A percentile compares a stretch with the other conserved stretches of the same genome.
phyloP scores from a whole-genome alignment of 768 basidiomycete genomes.

The Suillus americanus region DNA sequence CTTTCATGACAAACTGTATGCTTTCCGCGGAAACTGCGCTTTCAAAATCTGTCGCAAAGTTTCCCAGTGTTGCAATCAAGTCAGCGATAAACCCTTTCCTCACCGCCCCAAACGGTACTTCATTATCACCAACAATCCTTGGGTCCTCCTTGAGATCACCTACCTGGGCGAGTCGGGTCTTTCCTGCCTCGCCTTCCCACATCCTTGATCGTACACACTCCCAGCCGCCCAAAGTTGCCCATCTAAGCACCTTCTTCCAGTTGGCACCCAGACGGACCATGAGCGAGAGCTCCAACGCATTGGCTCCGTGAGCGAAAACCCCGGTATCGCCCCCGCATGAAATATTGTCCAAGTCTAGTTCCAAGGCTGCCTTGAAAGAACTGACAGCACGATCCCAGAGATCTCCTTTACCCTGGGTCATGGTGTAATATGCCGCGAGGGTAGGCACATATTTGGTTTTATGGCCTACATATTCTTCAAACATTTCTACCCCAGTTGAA shows the following conservation, averaged over 20 bases:
- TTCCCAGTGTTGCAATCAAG: constrained; percentile 38
- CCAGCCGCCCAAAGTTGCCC: constrained; percentile 63
- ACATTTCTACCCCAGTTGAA: not conserved
- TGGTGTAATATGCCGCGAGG: constrained; percentile 47
- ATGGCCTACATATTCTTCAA: constrained; percentile 24
- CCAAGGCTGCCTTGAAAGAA: constrained; percentile 48
- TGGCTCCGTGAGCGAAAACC: constrained; percentile 59
- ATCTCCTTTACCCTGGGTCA: constrained; percentile 16
- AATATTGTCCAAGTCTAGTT: constrained; percentile 43
- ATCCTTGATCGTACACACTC: constrained; percentile 47
- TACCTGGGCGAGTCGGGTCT: constrained; percentile 25
- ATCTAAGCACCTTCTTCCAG: constrained; percentile 52
- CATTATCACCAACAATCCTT: constrained; percentile 42
- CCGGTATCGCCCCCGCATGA: constrained; percentile 69
- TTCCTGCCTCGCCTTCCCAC: constrained; percentile 41
- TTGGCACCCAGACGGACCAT: constrained; percentile 58
- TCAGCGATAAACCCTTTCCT: constrained; percentile 57
- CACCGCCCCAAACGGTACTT: constrained; percentile 55
- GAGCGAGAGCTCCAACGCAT: constrained; percentile 58
- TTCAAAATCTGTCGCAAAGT: constrained; percentile 39
- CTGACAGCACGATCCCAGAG: constrained; percentile 38
- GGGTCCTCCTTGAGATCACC: constrained; percentile 26
- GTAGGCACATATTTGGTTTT: constrained; percentile 58
- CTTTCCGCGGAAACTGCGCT: constrained; percentile 45
- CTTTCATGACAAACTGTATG: constrained; percentile 61